Percentiles rank a stretch among this genome's conserved stretches.
Evolutionary conservation across 2,329 filamentous ascomycete species (phyloP).

Genomic region (Beauveria scarabaeidicola): DNA sequence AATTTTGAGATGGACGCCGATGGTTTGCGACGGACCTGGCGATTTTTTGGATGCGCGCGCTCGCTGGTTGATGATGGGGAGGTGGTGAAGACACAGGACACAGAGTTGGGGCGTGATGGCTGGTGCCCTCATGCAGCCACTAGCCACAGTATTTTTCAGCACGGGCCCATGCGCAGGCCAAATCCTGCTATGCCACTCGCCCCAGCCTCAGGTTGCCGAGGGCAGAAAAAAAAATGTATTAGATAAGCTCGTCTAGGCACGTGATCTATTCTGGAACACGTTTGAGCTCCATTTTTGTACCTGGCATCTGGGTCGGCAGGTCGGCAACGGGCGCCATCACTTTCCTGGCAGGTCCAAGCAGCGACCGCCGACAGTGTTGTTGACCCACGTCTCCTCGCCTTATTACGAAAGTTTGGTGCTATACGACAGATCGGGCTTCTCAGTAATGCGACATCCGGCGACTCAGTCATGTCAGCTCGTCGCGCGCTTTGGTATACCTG

Average conservation of each 20-base stretch:
- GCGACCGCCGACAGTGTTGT: background rate
- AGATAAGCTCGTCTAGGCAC: conserved; percentile 8
- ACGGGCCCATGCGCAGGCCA: conserved; percentile 23
- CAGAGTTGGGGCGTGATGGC: conserved; percentile 42
- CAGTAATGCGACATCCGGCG: background rate
- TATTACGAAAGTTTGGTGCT: background rate
- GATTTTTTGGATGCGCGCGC: conserved; percentile 54
- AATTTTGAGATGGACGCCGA: conserved; percentile 48
- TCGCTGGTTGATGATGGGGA: conserved; percentile 43
- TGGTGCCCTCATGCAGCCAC: conserved; percentile 32
- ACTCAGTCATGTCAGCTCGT: background rate
- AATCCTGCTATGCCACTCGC: background rate
- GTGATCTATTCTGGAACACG: background rate
- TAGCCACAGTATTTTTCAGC: conserved; percentile 36
- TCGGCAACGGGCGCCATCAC: background rate
- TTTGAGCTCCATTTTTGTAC: background rate
- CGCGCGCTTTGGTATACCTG: background rate
- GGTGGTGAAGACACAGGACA: conserved; percentile 43
- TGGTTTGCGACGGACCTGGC: conserved; percentile 50
- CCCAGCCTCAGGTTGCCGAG: background rate
- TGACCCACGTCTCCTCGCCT: background rate
- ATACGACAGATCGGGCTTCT: background rate
- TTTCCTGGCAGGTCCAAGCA: background rate
- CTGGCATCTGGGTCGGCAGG: no score
- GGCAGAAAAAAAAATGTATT: conserved; percentile 3